A percentile compares a stretch with the other conserved stretches of the same genome.
Conservation (phyloP, 495 filamentous ascomycete genomes). For the Usnea hakonensis region DNA sequence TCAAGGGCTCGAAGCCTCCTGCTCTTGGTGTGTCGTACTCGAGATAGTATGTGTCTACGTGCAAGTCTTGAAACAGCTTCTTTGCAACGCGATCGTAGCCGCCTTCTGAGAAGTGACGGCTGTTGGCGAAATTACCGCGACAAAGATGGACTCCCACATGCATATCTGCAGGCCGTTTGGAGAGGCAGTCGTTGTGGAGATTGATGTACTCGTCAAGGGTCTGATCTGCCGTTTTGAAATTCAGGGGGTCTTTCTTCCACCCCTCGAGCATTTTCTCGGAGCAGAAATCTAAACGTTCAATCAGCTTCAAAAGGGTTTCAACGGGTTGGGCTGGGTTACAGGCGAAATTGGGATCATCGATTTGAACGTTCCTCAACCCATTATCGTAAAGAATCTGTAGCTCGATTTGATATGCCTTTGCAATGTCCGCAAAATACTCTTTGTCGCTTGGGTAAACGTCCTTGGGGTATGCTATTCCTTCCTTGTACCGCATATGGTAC, state of each 20-base stretch:
- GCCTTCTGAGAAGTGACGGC: constrained; percentile 72
- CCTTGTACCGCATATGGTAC: constrained; percentile 67
- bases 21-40: constrained; percentile 73
- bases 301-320: constrained; percentile 3
- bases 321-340: constrained; percentile 41
- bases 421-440: constrained; percentile 69
- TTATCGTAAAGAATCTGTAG: constrained; percentile 60
- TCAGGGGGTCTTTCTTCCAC: constrained; percentile 50
- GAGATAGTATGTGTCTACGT: constrained; percentile 74
- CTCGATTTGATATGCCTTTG: constrained; percentile 62
- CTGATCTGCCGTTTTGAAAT: constrained; percentile 52
- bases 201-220: constrained; percentile 67
- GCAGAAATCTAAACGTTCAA: constrained; percentile 54
- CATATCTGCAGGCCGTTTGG: constrained; percentile 55
- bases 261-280: constrained; percentile 65
- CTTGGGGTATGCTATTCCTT: constrained; percentile 59
- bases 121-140: constrained; percentile 72
- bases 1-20: constrained; percentile 72
- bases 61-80: constrained; percentile 68
- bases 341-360: constrained; percentile 69
- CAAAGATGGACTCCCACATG: constrained; percentile 73
- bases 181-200: constrained; percentile 67
- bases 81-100: constrained; percentile 73
- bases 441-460: constrained; percentile 57
- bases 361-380: constrained; percentile 63